phyloP scores from a whole-genome alignment of 2,329 filamentous ascomycete species.

The Fusarium nanum region DNA sequence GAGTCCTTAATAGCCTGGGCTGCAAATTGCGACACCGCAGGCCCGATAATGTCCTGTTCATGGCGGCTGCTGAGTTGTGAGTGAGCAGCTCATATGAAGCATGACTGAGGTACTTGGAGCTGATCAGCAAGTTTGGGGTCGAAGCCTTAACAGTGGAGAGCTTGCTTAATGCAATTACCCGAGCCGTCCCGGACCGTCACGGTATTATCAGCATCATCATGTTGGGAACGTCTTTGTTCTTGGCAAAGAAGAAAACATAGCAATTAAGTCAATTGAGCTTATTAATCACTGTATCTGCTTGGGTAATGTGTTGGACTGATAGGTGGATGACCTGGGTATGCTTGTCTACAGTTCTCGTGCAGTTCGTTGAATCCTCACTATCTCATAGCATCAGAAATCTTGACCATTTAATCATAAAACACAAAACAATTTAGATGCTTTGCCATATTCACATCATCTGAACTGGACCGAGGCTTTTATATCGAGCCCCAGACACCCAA shows the following conservation, averaged over 20 bases:
- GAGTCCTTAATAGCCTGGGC: conserved; percentile 18
- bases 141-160: conserved; percentile 36
- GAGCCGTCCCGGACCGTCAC: conserved; percentile 33
- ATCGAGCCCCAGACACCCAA: conserved; percentile 70
- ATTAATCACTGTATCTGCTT: background rate
- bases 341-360: background rate
- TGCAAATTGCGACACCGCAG: conserved; percentile 43
- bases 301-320: conserved; percentile 15
- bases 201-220: conserved; percentile 16
- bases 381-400: background rate
- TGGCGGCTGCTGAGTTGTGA: conserved; percentile 41
- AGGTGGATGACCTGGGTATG: conserved; percentile 22
- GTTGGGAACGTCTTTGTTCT: conserved; percentile 6
- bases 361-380: background rate
- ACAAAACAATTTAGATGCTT: background rate
- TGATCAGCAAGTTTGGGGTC: conserved; percentile 27
- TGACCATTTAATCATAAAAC: background rate
- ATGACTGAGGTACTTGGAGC: conserved; percentile 15
- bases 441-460: conserved; percentile 12
- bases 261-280: conserved; percentile 2
- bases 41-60: conserved; percentile 49
- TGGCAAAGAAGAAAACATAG: conserved; percentile 1
- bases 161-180: conserved; percentile 50
- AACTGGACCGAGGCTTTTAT: conserved; percentile 40
- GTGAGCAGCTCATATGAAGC: conserved; percentile 40